These are phyloP conservation scores for Ascochyta clinopodiicola DNA, from an alignment of 2,329 filamentous ascomycete species.

Conservation along the genomic window DNA sequence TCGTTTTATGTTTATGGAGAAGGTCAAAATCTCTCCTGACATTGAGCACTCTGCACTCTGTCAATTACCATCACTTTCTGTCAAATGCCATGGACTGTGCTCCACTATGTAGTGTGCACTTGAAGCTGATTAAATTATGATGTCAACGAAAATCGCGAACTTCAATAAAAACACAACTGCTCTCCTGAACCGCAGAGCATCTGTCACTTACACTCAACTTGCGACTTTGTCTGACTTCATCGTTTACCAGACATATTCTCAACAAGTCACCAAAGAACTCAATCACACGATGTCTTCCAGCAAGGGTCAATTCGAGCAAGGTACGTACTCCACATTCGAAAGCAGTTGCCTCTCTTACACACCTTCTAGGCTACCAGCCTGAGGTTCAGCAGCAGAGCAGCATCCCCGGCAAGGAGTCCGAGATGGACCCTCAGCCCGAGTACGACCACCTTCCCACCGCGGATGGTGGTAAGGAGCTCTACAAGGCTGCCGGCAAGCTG, in stretches of 20 bases:
- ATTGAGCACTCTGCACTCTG: background rate
- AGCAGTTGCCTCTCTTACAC: constrained; percentile 1
- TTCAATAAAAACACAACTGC: constrained; percentile 21
- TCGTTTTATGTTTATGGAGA: background rate
- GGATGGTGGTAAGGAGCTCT: constrained; percentile 71
- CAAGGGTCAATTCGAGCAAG: constrained; percentile 48
- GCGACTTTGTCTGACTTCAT: background rate
- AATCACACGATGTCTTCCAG: constrained; percentile 57
- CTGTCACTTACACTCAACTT: background rate
- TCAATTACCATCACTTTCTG: background rate
- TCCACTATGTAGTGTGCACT: constrained; percentile 24
- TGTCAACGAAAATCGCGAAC: constrained; percentile 32
- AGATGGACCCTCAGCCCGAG: constrained; percentile 65
- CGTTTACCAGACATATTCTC: background rate
- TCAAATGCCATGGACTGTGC: constrained; percentile 12
- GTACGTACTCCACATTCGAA: constrained; percentile 18
- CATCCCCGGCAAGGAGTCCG: constrained; percentile 59
- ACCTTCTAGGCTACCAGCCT: constrained; percentile 55
- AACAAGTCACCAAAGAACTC: background rate
- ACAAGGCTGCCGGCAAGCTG: constrained; percentile 78
- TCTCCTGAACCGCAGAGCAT: background rate
- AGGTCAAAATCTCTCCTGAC: background rate
- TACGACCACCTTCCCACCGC: constrained; percentile 71
- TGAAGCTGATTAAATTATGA: constrained; percentile 24
- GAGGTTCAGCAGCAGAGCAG: constrained; percentile 58